These are phyloP conservation scores for Melastoma malabathricum DNA, from an alignment of 345 rosid species.

Conservation along the genomic window DNA sequence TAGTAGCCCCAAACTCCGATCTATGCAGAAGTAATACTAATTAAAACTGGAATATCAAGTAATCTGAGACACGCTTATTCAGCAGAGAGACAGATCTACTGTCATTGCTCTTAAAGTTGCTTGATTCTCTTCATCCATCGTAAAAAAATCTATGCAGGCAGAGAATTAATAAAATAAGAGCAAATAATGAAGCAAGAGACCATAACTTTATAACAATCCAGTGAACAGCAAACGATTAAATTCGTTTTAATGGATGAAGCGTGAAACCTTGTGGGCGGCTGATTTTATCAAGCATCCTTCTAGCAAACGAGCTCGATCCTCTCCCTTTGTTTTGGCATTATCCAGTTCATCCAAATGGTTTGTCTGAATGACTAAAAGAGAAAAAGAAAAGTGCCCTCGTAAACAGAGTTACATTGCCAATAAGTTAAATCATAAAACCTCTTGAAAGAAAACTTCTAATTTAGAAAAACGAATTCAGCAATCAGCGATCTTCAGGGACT, in stretches of 20 bases:
- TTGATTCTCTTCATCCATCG: constrained; percentile 92
- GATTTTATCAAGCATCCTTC: constrained; percentile 84
- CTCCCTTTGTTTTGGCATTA: constrained; percentile 48
- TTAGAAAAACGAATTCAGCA: too few species aligned
- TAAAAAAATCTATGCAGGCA: constrained; percentile 49
- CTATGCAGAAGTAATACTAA: constrained; percentile 26
- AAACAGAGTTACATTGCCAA: too few species aligned
- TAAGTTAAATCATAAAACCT: too few species aligned
- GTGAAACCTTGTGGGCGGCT: constrained; percentile 52
- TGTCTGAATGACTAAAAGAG: constrained; percentile 74
- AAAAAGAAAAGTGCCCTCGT: neutral
- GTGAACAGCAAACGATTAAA: constrained; percentile 42
- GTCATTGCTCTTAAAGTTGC: constrained; percentile 78
- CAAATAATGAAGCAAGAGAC: neutral
- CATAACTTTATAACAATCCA: constrained; percentile 1
- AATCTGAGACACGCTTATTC: neutral
- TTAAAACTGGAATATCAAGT: neutral
- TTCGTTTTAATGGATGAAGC: constrained; percentile 52
- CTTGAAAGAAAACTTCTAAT: too few species aligned
- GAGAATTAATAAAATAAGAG: constrained; percentile 10
- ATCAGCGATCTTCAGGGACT: too few species aligned
- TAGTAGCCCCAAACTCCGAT: constrained; percentile 70
- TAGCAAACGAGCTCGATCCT: constrained; percentile 70
- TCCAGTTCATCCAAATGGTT: constrained; percentile 67
- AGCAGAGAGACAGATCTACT: constrained; percentile 12